Evolutionary conservation across 345 rosid genomes (phyloP), one percentile per base, ranked within the genome.

Genomic region (Raphanus sativus): DNA sequence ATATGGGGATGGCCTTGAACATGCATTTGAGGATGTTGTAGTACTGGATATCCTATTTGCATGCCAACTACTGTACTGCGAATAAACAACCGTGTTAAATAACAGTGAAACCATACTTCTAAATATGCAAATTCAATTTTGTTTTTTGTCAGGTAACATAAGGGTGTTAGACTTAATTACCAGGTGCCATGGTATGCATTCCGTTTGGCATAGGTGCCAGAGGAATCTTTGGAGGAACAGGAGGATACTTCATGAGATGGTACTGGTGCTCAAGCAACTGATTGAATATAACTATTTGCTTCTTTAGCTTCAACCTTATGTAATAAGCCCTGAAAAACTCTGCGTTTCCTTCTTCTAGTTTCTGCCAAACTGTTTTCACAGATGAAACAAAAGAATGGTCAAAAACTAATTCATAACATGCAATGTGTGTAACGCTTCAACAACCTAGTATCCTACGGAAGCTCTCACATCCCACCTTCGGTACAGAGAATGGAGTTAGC

Each of bases 271-370:
- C 97, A 36, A 95, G 93, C 83, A 95, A 85, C 77, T 92, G 89
- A 76, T 95, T 95, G 77, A 95, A 95, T 36, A 90, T 48, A 56
- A 92, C 81, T 69, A 95, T 95, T 65, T 95, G 99, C 82, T 87
- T 95, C 85, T 95, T 91, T 77, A 95, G 74, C 76, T 95, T 95
- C 86, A 95, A 77, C 83, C 99, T 85, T 56, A 96, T 87, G 66
- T 96, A 96, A 83, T 96, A 96, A 48, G 94, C 96, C 84, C 96
- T 87, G 85, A 96, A 96, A 82, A 96, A 96, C 0, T 89, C 96
- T 30, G 87, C 87, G 84, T 96, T 96, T 77, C 93, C 99, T 84
- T 96, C 99, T 87, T 96, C 99, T 87, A 96, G 71, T 85, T 93
- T 96, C 91, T 92, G 97, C 99, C 99, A 96, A 67, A 95, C 99